These are phyloP conservation scores for Plantago coronopus DNA, from an alignment of 305 asterid species.

Conservation along the genomic window DNA sequence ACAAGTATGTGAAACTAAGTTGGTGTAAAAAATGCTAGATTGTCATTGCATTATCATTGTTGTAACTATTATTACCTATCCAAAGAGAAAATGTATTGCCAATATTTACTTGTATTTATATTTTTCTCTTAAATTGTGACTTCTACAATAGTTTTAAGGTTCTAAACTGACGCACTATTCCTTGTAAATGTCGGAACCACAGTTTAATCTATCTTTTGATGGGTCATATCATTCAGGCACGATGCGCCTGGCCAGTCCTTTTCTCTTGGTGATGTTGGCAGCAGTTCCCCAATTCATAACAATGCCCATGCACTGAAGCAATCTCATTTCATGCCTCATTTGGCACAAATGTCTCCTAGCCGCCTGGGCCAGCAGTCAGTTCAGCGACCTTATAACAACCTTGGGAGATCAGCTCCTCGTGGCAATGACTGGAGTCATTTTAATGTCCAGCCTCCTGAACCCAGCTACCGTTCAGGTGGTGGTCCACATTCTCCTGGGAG, in stretches of 20 bases:
- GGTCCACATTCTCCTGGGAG: constrained; percentile 46
- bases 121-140: neutral
- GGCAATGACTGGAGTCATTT: constrained; percentile 49
- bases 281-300: constrained; percentile 50
- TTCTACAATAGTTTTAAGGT: constrained; percentile 3
- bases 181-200: constrained; percentile 7
- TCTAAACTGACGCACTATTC: constrained; percentile 1
- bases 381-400: constrained; percentile 50
- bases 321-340: constrained; percentile 55
- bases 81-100: too few species aligned
- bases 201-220: constrained; percentile 21
- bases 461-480: constrained; percentile 38
- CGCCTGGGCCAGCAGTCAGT: constrained; percentile 46
- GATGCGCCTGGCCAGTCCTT: constrained; percentile 52
- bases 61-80: neutral
- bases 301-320: constrained; percentile 47
- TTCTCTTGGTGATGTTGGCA: constrained; percentile 60
- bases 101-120: neutral
- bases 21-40: neutral
- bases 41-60: neutral
- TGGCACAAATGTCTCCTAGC: constrained; percentile 58
- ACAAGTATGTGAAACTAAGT: neutral
- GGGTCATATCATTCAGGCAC: constrained; percentile 47
- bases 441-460: constrained; percentile 39
- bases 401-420: constrained; percentile 64